Percentiles rank a stretch among this genome's conserved stretches.
Conservation (phyloP, 805 yeast species). For the Starmerella bombicola region DNA sequence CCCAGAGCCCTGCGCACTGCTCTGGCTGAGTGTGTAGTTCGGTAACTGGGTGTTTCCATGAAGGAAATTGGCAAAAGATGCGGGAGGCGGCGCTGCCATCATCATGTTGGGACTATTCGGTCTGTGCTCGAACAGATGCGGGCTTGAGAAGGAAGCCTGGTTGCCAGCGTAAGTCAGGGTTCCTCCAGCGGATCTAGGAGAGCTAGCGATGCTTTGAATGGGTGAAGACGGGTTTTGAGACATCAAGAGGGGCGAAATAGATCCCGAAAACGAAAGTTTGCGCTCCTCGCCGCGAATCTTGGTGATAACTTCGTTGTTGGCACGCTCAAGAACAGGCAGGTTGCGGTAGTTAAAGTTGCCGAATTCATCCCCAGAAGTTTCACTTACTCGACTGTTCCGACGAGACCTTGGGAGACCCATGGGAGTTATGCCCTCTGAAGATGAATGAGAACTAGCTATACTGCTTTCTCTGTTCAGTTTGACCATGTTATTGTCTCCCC, state of each 20-base stretch:
- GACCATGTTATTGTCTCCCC: neutral
- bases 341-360: constrained; percentile 89
- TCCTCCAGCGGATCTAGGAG: neutral
- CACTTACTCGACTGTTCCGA: constrained; percentile 12
- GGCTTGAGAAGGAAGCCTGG: neutral
- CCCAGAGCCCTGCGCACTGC: neutral
- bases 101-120: constrained; percentile 7
- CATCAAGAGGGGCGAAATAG: constrained; percentile 19
- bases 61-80: neutral
- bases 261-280: constrained; percentile 36
- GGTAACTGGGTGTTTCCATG: neutral
- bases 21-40: neutral
- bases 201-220: constrained; percentile 2
- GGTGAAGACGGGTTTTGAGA: constrained; percentile 26
- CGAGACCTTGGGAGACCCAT: constrained; percentile 4
- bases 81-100: constrained; percentile 5
- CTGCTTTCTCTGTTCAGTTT: neutral
- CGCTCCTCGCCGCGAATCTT: constrained; percentile 59
- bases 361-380: constrained; percentile 37
- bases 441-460: neutral
- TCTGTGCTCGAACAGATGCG: neutral
- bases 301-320: constrained; percentile 84
- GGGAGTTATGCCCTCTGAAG: neutral
- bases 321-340: constrained; percentile 78
- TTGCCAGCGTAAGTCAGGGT: neutral